Evolutionary conservation across 192 early-diverging fungal species (phyloP).

Genomic region (Dispira simplex): DNA sequence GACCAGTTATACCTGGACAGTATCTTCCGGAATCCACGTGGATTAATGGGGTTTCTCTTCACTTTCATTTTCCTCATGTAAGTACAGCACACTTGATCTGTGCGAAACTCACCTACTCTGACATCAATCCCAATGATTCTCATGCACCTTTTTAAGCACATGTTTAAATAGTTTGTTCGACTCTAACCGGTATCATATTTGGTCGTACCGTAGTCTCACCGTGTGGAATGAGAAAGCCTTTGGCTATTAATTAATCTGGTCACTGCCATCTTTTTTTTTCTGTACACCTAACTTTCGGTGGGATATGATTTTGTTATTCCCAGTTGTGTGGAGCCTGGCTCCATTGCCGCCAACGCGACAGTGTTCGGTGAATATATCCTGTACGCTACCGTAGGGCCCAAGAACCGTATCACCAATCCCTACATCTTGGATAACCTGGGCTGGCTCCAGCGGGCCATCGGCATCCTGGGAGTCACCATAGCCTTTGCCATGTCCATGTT

Average conservation of each 20-base stretch:
- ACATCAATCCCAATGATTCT: neutral
- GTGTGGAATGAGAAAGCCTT: too few relatives aligned
- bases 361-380: slow-evolving; percentile 26
- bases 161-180: too few relatives aligned
- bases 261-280: slow-evolving; percentile 1
- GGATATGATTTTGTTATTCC: neutral
- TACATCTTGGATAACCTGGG: slow-evolving; percentile 13
- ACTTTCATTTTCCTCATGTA: slow-evolving; percentile 19
- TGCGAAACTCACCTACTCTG: neutral
- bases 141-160: too few relatives aligned
- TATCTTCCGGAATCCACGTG: slow-evolving; percentile 31
- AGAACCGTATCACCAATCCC: neutral
- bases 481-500: slow-evolving; percentile 18
- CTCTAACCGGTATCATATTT: too few relatives aligned
- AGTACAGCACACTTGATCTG: neutral
- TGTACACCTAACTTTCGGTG: neutral
- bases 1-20: slow-evolving; percentile 43
- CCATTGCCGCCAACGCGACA: slow-evolving; percentile 23
- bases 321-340: slow-evolving; percentile 19
- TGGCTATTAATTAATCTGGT: neutral
- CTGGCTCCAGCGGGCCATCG: slow-evolving; percentile 25
- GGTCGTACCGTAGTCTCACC: too few relatives aligned
- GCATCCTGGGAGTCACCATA: slow-evolving; percentile 16
- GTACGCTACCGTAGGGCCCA: slow-evolving; percentile 19
- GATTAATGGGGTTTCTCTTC: slow-evolving; percentile 29